Base-by-base conservation (phyloP, 164 flowering plant species). In the Nymphaea thermarum region DNA sequence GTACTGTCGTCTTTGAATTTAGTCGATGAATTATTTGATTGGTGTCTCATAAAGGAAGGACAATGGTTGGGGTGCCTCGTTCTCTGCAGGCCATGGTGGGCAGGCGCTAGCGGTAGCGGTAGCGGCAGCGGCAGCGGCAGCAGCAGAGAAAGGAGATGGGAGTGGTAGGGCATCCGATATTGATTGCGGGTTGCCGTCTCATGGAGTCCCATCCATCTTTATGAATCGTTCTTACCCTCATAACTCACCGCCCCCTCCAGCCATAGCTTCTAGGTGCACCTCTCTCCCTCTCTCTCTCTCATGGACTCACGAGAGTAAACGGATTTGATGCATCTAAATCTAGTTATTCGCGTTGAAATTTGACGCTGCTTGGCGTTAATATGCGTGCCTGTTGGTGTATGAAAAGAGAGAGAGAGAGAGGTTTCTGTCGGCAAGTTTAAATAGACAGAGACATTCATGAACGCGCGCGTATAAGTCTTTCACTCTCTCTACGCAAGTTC, bases 71-170 rank as follows among this genome's bases (percentile, higher is more conserved):
- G 65, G 68, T 63, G 69, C 71, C 60, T 78, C 69, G 74, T 69
- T 65, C 44, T 76, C 82, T 77, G 57, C 84, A 87, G 91, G 87
- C 69, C 82, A 81, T 70, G 86, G 75, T 71, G 79, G 68, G 79
- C 71, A 73, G 60, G 81, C 36, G 36, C 36, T 25, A 25, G 36
- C 36, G 36, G 36, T 25, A 77, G 36, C 36, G 36, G 36, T 25
- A 77, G 36, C 36, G 36, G 36, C 36, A 25, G 36, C 36, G 36
- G 36, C 36, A 25, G 36, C 36, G 0, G 0, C 36, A 25, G 36
- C 36, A 25, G 36, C 36, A 25, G 36, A 25, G 36, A 25, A 25
- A 25, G 36, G 36, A 25, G 36, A 41, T 17, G 41, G 42, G 64
- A 62, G 64, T 12, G 10, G 12, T 8, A 55, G 60, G 60, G 60